These are phyloP conservation scores for Xylariales sp. DNA, from an alignment of 2,329 filamentous ascomycete species.

Conservation along the genomic window DNA sequence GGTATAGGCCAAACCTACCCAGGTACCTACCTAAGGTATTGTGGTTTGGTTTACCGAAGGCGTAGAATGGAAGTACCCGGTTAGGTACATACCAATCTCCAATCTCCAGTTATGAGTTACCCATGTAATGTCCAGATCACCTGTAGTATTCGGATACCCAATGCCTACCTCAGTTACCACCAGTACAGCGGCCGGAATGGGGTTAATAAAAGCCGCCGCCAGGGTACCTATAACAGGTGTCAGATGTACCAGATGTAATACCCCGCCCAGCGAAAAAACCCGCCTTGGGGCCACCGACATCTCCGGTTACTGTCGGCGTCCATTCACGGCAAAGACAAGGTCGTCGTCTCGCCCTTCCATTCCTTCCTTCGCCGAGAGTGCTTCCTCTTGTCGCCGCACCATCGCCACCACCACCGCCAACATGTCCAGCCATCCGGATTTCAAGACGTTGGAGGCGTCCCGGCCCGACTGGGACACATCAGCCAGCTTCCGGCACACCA, in stretches of 20 bases:
- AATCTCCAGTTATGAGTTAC: too few species aligned
- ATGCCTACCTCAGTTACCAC: too few species aligned
- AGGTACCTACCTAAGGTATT: too few species aligned
- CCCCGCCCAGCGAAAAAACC: conserved; percentile 28
- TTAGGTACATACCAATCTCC: too few species aligned
- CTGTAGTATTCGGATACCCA: too few species aligned
- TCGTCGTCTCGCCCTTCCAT: not conserved
- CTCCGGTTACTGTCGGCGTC: conserved; percentile 28
- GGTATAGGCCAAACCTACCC: too few species aligned
- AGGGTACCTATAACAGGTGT: not conserved
- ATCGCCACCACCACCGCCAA: conserved; percentile 21
- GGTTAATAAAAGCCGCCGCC: conserved; percentile 10
- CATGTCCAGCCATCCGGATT: conserved; percentile 73
- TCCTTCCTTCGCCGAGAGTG: not conserved
- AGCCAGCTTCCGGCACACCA: conserved; percentile 65
- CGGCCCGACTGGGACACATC: conserved; percentile 69
- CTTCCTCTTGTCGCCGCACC: conserved; percentile 5
- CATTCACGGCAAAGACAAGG: conserved; percentile 1
- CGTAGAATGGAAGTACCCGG: too few species aligned
- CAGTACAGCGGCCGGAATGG: conserved; percentile 6
- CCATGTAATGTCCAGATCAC: too few species aligned
- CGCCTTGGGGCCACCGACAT: not conserved
- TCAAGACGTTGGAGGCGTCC: conserved; percentile 75
- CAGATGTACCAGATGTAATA: not conserved
- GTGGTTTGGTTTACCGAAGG: too few species aligned